Evolutionary conservation across 2,329 filamentous ascomycete species (phyloP), one percentile per base, ranked within the genome.

Genomic region (Alternaria sp.): DNA sequence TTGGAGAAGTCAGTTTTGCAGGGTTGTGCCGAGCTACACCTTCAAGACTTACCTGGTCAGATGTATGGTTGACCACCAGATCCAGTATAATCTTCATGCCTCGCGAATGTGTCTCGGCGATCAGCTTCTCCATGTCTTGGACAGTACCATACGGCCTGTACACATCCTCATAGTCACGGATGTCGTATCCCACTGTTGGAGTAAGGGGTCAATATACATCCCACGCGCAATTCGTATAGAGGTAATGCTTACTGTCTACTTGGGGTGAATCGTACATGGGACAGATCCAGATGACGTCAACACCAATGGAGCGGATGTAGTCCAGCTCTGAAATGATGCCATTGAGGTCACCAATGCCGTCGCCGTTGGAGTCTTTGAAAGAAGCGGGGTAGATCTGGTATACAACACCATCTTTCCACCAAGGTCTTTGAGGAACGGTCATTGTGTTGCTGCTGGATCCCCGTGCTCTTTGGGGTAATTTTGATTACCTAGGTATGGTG

Each of bases 341-440:
- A 50, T 82, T 83, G n/a, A 89, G 76, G 64, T 88, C 86, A 44
- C 87, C 87, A 50, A 84, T 77, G 6, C 87, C 87, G 60, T 86
- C 83, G 44, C 84, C 85, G 19, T 85, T 87, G 45, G 84, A 85
- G 73, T 88, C 87, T 65, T 87, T 84, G 79, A 89, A 89, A 25
- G 85, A 87, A n/a, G 87, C 84, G 3, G 87, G 86, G 72, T 89
- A 89, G 65, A 89, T 84, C 67, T 89, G 86, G 72, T 89, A 89
- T 21, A 89, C 85, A 10, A 85, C 82, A 54, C 82, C 84, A 73
- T 89, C 86, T 68, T 88, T 88, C 87, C 87, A 89, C 87, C 87
- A 89, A 70, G 74, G 74, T 55, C 74, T 73, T 58, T 74, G 69
- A 30, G 68, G 59, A 59, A 78, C 67, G 17, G 74, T 79, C 76